These are phyloP conservation scores for Ligustrum vulgare DNA, from an alignment of 257 asterid species.

Conservation along the genomic window DNA sequence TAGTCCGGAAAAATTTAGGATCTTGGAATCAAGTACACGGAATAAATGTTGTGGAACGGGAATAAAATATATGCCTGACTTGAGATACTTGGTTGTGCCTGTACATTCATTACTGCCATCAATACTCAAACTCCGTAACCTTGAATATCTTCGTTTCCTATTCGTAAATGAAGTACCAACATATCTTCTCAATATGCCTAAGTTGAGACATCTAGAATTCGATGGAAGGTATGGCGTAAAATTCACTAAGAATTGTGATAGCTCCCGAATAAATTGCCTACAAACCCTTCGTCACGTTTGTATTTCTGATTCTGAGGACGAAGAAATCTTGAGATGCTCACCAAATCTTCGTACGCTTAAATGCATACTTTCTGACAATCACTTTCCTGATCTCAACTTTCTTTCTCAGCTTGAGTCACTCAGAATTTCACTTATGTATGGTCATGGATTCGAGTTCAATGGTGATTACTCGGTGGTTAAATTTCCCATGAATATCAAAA, in stretches of 20 bases:
- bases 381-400: no score
- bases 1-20: background rate
- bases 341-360: no score
- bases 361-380: no score
- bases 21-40: rapidly evolving
- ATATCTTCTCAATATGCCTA: background rate
- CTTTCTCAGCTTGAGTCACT: no score
- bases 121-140: background rate
- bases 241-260: background rate
- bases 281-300: background rate
- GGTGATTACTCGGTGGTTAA: no score
- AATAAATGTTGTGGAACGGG: background rate
- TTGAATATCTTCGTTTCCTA: background rate
- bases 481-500: no score
- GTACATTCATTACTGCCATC: background rate
- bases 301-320: no score
- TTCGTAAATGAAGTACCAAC: background rate
- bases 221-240: no score
- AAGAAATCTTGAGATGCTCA: no score
- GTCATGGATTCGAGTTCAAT: no score
- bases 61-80: background rate
- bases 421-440: no score
- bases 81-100: background rate
- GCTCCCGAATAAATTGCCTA: background rate
- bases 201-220: constrained; percentile 4